A percentile compares a stretch with the other conserved stretches of the same genome.
These are phyloP conservation scores for Corylus avellana DNA, from an alignment of 306 rosid genomes.

Conservation along the genomic window DNA sequence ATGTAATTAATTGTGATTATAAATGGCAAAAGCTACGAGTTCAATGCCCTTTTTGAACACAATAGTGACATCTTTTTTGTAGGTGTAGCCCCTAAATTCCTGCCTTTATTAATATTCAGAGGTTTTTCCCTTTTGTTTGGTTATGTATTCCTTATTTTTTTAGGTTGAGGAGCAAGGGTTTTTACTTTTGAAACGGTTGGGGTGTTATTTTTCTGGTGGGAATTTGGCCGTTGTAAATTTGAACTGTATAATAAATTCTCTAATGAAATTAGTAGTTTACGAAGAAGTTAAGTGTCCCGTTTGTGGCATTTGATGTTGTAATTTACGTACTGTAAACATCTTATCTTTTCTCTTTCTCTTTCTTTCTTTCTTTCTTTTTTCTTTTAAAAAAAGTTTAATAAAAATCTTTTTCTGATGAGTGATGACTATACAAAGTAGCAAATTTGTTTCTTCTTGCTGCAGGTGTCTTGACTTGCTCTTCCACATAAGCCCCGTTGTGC, in stretches of 20 bases:
- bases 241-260: not conserved
- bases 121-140: not conserved
- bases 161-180: not conserved
- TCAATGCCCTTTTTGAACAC: slow-evolving; percentile 27
- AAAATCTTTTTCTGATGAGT: too few relatives aligned
- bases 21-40: slow-evolving; percentile 22
- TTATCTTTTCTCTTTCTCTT: too few relatives aligned
- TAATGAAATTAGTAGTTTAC: not conserved
- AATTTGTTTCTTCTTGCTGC: not conserved
- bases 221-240: slow-evolving; percentile 2
- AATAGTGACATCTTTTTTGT: slow-evolving; percentile 20
- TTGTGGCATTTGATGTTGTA: not conserved
- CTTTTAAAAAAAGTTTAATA: too few relatives aligned
- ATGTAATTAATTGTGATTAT: slow-evolving; percentile 22
- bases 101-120: not conserved
- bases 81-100: slow-evolving; percentile 13
- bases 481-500: too few relatives aligned
- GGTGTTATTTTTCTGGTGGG: not conserved
- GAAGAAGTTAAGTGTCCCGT: not conserved
- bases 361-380: too few relatives aligned
- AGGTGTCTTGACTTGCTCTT: too few relatives aligned
- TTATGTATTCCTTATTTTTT: not conserved
- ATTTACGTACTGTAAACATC: not conserved
- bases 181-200: not conserved
- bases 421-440: not conserved